phyloP scores from a whole-genome alignment of 108 stramenopile genomes.

The Skeletonema tropicum region DNA sequence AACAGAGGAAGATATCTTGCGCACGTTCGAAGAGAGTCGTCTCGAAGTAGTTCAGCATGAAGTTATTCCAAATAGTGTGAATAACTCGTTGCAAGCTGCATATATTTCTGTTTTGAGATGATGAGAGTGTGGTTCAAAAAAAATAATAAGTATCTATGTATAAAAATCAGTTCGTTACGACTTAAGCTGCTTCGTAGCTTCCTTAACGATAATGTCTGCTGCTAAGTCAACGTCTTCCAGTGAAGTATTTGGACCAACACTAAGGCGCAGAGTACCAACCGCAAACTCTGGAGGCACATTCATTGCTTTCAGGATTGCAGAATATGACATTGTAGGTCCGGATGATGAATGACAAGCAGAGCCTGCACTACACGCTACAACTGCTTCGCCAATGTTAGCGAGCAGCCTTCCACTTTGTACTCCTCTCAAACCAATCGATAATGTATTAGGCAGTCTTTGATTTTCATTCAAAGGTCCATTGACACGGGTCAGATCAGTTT shows the following conservation, averaged over 20 bases:
- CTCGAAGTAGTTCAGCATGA: slow-evolving; percentile 49
- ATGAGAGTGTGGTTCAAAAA: background rate
- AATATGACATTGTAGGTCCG: slow-evolving; percentile 50
- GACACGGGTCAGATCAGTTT: slow-evolving; percentile 39
- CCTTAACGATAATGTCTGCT: slow-evolving; percentile 69
- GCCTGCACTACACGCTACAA: slow-evolving; percentile 92
- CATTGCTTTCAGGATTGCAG: slow-evolving; percentile 90
- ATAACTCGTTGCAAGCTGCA: slow-evolving; percentile 62
- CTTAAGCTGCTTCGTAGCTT: slow-evolving; percentile 48
- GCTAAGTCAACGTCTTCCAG: slow-evolving; percentile 81
- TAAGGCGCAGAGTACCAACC: slow-evolving; percentile 89
- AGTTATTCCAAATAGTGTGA: slow-evolving; percentile 55
- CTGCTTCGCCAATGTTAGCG: slow-evolving; percentile 58
- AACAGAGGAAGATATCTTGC: slow-evolving; percentile 43
- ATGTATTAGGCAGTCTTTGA: slow-evolving; percentile 89
- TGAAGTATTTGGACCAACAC: slow-evolving; percentile 89
- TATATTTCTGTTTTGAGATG: slow-evolving; percentile 55
- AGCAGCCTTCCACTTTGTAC: slow-evolving; percentile 66
- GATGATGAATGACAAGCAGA: slow-evolving; percentile 87
- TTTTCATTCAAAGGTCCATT: slow-evolving; percentile 82
- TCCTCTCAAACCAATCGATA: slow-evolving; percentile 83
- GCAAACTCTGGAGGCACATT: slow-evolving; percentile 78
- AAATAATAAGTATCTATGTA: too few species aligned
- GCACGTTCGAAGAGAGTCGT: slow-evolving; percentile 49
- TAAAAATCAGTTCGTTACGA: background rate